Evolutionary conservation across 1,284 basidiomycete species (phyloP), one percentile per base, ranked within the genome.

Genomic region (Marasmius sp.): DNA sequence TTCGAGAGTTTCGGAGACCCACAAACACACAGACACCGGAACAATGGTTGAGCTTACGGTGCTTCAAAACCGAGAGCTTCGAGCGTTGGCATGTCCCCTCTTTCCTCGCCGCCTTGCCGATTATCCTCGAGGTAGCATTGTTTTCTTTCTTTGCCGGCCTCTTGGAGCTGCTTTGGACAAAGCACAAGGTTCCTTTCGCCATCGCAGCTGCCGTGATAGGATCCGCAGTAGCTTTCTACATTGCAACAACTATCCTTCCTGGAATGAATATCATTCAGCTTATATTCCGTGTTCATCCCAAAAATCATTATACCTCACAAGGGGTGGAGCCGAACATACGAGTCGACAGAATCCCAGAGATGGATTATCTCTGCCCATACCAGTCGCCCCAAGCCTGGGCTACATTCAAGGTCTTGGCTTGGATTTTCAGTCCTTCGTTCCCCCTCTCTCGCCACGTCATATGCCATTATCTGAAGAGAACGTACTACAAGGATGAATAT

Each of bases 121-220:
- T 61, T n/a, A 27, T 61, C 2, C 59, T 61, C 53, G 59, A 61
- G 45, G 37, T 61, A 2, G 53, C 53, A 39, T 36, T 61, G 6
- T 34, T 61, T 2, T 45, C 50, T 1, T 61, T 61, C 37, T 57
- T 61, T 22, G 59, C 43, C 3, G 59, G 59, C 2, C 12, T 61
- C 2, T 33, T 61, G 2, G 53, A 61, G 2, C 45, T 61, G 6
- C 22, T 61, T 16, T 61, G 54, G 39, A n/a, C 14, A 27, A 22
- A 36, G 18, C 43, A 61, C 38, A 18, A 6, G 14, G 34, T 47
- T 41, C 49, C 51, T 20, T 50, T 50, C 22, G 43, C 33, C 5
- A 11, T 54, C 8, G 34, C 39, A 18, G 22, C 38, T 7, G 33
- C 16, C 2, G 51, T 43, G 2, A 37, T 60, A 27, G 51, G 50